Conservation (phyloP, 2,329 filamentous ascomycete species). For the Parastagonospora avenae region DNA sequence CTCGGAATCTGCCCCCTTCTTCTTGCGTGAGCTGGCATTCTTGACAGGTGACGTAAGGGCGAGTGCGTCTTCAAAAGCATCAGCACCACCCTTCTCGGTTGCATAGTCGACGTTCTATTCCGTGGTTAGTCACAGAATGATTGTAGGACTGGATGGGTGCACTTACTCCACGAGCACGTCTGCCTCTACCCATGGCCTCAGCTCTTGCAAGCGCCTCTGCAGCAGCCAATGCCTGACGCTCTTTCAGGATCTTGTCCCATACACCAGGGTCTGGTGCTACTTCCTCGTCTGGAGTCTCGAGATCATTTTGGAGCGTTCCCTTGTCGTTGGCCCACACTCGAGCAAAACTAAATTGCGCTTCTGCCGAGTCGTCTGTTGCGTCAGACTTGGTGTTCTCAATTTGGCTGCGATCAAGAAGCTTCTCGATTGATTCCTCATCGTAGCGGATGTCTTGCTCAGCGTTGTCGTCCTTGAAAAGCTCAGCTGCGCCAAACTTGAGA, state of each 20-base stretch:
- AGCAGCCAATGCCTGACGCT: conserved; percentile 79
- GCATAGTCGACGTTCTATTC: conserved; percentile 55
- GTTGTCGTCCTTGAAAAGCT: conserved; percentile 79
- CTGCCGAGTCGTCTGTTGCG: conserved; percentile 66
- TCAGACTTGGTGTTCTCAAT: conserved; percentile 72
- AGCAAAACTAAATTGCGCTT: conserved; percentile 86
- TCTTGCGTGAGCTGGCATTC: conserved; percentile 27
- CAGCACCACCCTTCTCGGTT: conserved; percentile 35
- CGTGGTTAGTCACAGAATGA: conserved; percentile 5
- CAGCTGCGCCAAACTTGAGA: conserved; percentile 82
- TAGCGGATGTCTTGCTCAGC: conserved; percentile 77
- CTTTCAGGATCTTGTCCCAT: conserved; percentile 88
- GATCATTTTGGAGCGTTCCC: conserved; percentile 66
- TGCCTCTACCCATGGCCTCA: conserved; percentile 83
- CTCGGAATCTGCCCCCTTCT: conserved; percentile 44
- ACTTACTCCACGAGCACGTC: conserved; percentile 68
- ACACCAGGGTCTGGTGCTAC: conserved; percentile 68
- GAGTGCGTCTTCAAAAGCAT: conserved; percentile 21
- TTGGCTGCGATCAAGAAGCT: conserved; percentile 83
- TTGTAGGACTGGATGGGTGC: not conserved
- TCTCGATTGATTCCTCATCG: conserved; percentile 81
- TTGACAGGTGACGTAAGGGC: conserved; percentile 39
- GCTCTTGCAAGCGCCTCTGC: conserved; percentile 69
- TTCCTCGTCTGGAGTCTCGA: conserved; percentile 61
- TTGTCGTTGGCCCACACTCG: conserved; percentile 90